Evolutionary conservation across 2,329 filamentous ascomycete genomes (phyloP).

Genomic region (Alternaria brassicicola): DNA sequence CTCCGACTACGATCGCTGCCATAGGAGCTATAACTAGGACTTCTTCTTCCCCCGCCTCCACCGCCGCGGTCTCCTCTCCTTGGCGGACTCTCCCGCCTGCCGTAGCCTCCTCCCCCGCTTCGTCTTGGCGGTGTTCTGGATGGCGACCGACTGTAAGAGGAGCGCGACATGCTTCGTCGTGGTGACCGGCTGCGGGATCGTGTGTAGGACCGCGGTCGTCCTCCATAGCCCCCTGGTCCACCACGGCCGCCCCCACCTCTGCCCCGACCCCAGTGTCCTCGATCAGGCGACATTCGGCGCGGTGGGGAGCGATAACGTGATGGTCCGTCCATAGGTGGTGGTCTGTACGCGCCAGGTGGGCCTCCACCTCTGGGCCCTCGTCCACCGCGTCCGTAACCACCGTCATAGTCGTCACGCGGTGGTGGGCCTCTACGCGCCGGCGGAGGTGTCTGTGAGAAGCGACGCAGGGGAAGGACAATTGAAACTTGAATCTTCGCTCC

Average conservation of each 20-base stretch:
- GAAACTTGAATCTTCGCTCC: slow-evolving; percentile 83
- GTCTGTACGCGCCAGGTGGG: slow-evolving; percentile 44
- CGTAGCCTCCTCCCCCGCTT: slow-evolving; percentile 21
- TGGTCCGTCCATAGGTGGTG: slow-evolving; percentile 44
- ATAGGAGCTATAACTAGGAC: slow-evolving; percentile 68
- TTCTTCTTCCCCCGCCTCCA: slow-evolving; percentile 54
- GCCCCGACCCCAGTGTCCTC: slow-evolving; percentile 33
- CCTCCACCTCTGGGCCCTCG: slow-evolving; percentile 38
- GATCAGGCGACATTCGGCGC: slow-evolving; percentile 21
- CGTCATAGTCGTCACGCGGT: slow-evolving; percentile 29
- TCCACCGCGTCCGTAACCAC: slow-evolving; percentile 23
- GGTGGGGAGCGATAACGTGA: slow-evolving; percentile 51
- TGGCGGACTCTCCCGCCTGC: slow-evolving; percentile 22
- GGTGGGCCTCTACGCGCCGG: slow-evolving; percentile 64
- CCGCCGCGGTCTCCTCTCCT: slow-evolving; percentile 24
- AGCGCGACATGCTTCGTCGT: slow-evolving; percentile 49
- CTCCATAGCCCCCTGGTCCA: slow-evolving; percentile 34
- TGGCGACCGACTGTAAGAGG: slow-evolving; percentile 49
- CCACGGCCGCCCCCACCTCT: slow-evolving; percentile 45
- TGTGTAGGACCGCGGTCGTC: slow-evolving; percentile 36
- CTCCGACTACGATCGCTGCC: slow-evolving; percentile 61
- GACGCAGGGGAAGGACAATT: slow-evolving; percentile 82
- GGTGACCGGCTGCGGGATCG: slow-evolving; percentile 53
- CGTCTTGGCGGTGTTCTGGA: slow-evolving; percentile 41
- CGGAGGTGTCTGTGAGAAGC: slow-evolving; percentile 81